These are phyloP conservation scores for Boletus bicolor DNA, from an alignment of 768 basidiomycete species.

Conservation along the genomic window DNA sequence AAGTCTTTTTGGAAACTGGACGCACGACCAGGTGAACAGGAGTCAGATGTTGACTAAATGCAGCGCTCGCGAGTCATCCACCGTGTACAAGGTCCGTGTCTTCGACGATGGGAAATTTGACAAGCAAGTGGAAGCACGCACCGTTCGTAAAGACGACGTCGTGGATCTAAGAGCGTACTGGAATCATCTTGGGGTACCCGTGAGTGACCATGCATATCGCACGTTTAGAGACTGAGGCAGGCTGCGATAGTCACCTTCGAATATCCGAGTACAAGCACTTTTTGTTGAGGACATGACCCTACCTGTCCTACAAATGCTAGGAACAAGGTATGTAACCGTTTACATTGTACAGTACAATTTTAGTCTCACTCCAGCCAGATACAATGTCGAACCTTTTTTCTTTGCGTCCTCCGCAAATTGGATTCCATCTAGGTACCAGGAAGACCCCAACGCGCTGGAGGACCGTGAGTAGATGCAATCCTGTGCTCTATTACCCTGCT, in stretches of 20 bases:
- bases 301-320: slow-evolving; percentile 39
- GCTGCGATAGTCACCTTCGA: slow-evolving; percentile 21
- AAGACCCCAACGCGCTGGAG: slow-evolving; percentile 28
- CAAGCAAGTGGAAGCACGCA: slow-evolving; percentile 7
- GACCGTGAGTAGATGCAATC: slow-evolving; percentile 36
- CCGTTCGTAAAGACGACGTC: slow-evolving; percentile 13
- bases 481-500: slow-evolving; percentile 2
- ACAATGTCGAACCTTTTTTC: slow-evolving; percentile 43
- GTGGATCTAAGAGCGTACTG: slow-evolving; percentile 25
- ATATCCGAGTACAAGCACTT: slow-evolving; percentile 33
- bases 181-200: slow-evolving; percentile 24
- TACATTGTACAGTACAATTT: too few relatives aligned
- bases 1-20: slow-evolving; percentile 54
- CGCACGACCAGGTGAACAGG: slow-evolving; percentile 36
- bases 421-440: slow-evolving; percentile 42
- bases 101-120: slow-evolving; percentile 18
- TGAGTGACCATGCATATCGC: slow-evolving; percentile 11
- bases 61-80: slow-evolving; percentile 12
- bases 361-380: slow-evolving; percentile 26
- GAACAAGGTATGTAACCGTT: slow-evolving; percentile 32
- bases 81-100: slow-evolving; percentile 20
- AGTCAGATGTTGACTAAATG: slow-evolving; percentile 33
- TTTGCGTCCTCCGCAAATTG: slow-evolving; percentile 41
- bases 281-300: slow-evolving; percentile 38
- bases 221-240: neutral